Percentiles rank a stretch among this genome's conserved stretches.
Conservation (phyloP, 176 grass and related monocot genomes). For the Carex kokanica region DNA sequence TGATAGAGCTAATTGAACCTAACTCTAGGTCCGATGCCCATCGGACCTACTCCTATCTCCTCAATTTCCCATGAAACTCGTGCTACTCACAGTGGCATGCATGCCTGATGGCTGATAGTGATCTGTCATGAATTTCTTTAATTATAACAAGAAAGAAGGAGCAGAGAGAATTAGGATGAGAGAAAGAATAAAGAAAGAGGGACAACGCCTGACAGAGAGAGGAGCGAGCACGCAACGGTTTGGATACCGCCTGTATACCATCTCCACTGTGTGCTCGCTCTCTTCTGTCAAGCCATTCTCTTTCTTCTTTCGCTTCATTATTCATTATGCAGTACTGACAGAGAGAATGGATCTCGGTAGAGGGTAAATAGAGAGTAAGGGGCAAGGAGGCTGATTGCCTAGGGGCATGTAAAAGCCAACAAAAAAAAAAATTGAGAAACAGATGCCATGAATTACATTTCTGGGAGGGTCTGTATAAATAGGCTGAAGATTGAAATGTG, state of each 20-base stretch:
- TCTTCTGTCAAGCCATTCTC: slow-evolving; percentile 27
- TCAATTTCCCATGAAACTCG: not conserved
- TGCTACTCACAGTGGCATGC: not conserved
- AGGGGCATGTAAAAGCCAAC: too few relatives aligned
- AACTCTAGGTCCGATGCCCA: too few relatives aligned
- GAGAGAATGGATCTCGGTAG: too few relatives aligned
- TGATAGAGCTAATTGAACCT: too few relatives aligned
- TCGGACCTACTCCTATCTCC: too few relatives aligned
- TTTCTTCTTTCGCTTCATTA: not conserved
- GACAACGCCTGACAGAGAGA: slow-evolving; percentile 21
- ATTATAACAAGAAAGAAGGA: not conserved
- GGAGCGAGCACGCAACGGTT: slow-evolving; percentile 25
- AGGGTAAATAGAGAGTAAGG: not conserved
- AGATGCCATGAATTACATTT: not conserved
- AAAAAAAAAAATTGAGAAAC: too few relatives aligned
- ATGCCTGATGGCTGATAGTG: not conserved
- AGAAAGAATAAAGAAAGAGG: slow-evolving; percentile 17
- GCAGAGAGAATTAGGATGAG: not conserved
- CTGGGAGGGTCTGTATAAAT: not conserved
- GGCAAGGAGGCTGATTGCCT: too few relatives aligned
- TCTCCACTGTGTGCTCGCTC: slow-evolving; percentile 28
- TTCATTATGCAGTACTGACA: too few relatives aligned
- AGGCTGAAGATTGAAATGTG: not conserved
- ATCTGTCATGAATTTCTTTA: not conserved
- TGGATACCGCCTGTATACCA: slow-evolving; percentile 20